Base-by-base conservation (phyloP, 208 protist species). In the Crithidia acanthocephali region DNA sequence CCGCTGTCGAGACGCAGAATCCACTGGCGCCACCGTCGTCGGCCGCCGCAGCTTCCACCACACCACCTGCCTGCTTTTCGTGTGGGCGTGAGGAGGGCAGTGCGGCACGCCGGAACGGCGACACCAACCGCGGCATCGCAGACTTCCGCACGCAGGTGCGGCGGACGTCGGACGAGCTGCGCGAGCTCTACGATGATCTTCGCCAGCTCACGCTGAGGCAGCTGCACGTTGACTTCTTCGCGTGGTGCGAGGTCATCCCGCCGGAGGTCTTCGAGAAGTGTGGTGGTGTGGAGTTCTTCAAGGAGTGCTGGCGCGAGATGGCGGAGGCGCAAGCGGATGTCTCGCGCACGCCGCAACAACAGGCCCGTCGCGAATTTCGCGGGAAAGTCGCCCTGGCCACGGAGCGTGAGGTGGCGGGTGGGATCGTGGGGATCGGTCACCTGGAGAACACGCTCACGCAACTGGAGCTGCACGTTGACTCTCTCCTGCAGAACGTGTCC, bases 381-480 rank as follows among this genome's bases (percentile, higher is more conserved):
- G 53, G 51, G 15, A 47, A 64, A 45, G 37, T 59, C 15, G 45
- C 42, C 25, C 1, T 69, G 0, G 62, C 44, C 20, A 55, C 53
- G 18, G 62, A 59, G 61, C 61, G 61, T 22, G 70, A 44, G 45
- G 63, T 71, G 32, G 28, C 48, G 5, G 48, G 27, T 42, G 56
- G 48, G 16, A 48, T 70, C 20, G 63, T 47, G 15, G 52, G 53
- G 5, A 66, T 70, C 2, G 52, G 48, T 10, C 63, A 51, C 20
- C 30, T 70, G 0, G 71, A 51, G 11, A 28, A 52, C 33, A 74
- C 69, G 23, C 40, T 67, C 2, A 47, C 50, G 15, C 69, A 61
- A 25, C 61, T 58, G 3, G 59, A 68, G 37, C 42, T 56, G 30
- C 69, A 76, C 32, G 71, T 65, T 0, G 53, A 69, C 42, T 65